Base-by-base conservation (phyloP, 1,284 basidiomycete species). In the Sutorius eximius region DNA sequence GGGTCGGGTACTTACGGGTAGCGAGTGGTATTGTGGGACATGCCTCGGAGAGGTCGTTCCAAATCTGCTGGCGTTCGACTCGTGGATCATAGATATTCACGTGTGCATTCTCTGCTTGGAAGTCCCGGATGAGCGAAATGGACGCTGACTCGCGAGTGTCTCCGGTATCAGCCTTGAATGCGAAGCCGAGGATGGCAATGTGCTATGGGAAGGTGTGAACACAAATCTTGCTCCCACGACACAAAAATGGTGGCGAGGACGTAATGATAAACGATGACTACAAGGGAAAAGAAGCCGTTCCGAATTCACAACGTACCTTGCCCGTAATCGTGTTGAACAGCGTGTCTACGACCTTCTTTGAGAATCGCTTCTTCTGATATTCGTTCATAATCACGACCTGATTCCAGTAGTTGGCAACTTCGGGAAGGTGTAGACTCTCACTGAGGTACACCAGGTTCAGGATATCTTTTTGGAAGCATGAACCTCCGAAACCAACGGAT, bases 391-490 rank as follows among this genome's bases (percentile, higher is more conserved):
- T 87, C 41, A 95, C 93, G 45, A 98, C 93, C 71, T 94, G 90
- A 50, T 83, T 82, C 96, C 96, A 99, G 82, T 99, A 99, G 40
- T 89, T 91, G 44, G 95, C 95, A n/a, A 99, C 96, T 74, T 97
- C 92, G 45, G 94, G 93, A 51, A 99, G 80, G 74, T 98, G 93
- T 57, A 95, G 78, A 60, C 89, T 93, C 79, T 98, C 95, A 70
- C 87, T 91, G 38, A 98, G 83, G 78, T 99, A 99, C 50, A 98
- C 96, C 56, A 99, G 80, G 80, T 99, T 99, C 66, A 99, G 86
- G 71, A 99, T 98, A 73, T 99, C 96, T 76, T 97, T 97, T 77
- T 98, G 95, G 91, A 99, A 99, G 78, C 97, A 99, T 36, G 91
- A 95, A 34, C 96, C 96, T 61, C 96, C 96, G 67, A 98, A 99